Evolutionary conservation across 768 basidiomycete species (phyloP), one percentile per base, ranked within the genome.

Genomic region (Naganishia randhawae): DNA sequence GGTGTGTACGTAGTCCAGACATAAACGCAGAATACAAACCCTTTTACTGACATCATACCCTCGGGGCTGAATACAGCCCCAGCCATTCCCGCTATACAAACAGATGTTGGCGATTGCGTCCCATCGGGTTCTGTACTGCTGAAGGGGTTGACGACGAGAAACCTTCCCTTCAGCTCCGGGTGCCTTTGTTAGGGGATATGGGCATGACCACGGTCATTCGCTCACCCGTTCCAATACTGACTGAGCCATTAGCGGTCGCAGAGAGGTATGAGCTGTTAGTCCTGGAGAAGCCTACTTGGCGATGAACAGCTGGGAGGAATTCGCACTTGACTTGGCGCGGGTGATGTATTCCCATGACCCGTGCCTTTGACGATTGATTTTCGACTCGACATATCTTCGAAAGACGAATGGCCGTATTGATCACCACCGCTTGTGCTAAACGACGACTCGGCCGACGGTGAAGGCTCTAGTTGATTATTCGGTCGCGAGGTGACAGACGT

Each of bases 241-340:
- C 57, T 9, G 57, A 61, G 3, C 57, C 57, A 41, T 41, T 61
- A 17, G 35, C 39, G 25, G 37, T 41, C 11, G 57, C 37, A 7
- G 37, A 39, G 25, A 61, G 61, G 22, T 65, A 37, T 9, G 78
- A 79, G 37, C 57, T 61, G 17, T 64, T 55, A 0, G 73, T 75
- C 50, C 78, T 22, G n/a, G 74, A 70, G 37, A 78, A 65, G 27
- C 75, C 75, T 4, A 79, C 76, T 66, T 79, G 72, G 39, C 78
- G 45, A 31, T 73, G 71, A 79, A 79, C 41, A 79, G 55, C 57
- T 61, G 57, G 17, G 57, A 61, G 14, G 57, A 61, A n/a, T 39
- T 29, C 14, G 57, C 37, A 13, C 3, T 41, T 25, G 57, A 61
- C 25, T 41, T 61, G 4, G 57, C 27, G 22, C 57, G 19, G 57